phyloP scores from a whole-genome alignment of 2,329 filamentous ascomycete species.

The Nemania sp. region DNA sequence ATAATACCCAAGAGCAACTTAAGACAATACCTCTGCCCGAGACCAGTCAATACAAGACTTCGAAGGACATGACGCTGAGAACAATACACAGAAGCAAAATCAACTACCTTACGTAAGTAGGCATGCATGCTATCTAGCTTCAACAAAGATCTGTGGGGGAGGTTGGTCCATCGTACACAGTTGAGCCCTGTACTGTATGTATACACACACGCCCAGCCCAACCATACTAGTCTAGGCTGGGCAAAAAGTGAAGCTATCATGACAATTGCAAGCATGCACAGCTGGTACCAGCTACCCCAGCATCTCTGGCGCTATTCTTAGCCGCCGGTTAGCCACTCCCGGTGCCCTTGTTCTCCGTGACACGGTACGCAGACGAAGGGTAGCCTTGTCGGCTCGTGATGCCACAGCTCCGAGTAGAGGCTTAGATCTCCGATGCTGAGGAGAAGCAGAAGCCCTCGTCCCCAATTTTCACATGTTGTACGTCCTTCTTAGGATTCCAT shows the following conservation, averaged over 20 bases:
- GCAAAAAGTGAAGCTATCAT: constrained; percentile 24
- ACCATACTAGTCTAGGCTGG: constrained; percentile 2
- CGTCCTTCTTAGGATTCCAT: no score
- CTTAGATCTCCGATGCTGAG: no score
- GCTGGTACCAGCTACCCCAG: background rate
- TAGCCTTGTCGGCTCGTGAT: background rate
- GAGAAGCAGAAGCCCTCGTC: background rate
- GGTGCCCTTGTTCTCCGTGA: background rate
- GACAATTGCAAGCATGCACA: constrained; percentile 7
- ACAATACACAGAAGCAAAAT: no score
- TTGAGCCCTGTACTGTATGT: background rate
- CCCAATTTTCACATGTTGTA: no score
- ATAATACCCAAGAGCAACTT: no score
- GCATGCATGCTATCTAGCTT: background rate
- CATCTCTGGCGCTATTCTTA: background rate
- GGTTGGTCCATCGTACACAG: background rate
- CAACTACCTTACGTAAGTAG: background rate
- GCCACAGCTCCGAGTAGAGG: no score
- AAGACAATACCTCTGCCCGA: no score
- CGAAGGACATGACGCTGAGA: no score
- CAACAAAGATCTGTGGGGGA: background rate
- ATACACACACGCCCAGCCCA: background rate
- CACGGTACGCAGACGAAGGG: constrained; percentile 1
- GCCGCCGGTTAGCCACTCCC: background rate
- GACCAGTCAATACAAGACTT: no score